A percentile compares a stretch with the other conserved stretches of the same genome.
These are phyloP conservation scores for Cudoniella acicularis DNA, from an alignment of 495 filamentous ascomycete genomes.

Conservation along the genomic window DNA sequence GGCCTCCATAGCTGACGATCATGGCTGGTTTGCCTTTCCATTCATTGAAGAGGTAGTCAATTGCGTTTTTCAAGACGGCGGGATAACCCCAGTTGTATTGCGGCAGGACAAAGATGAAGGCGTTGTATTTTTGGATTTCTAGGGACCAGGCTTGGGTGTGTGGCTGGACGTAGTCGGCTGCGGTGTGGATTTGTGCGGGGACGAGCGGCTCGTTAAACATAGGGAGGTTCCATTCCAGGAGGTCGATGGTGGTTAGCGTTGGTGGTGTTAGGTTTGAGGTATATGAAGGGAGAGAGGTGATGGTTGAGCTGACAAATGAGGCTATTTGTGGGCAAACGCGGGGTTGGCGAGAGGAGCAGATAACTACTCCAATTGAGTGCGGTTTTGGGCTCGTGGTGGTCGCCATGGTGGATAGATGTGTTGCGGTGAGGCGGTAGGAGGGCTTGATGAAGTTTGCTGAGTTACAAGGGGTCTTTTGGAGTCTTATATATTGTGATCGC, in stretches of 20 bases:
- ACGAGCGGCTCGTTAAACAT: constrained; percentile 52
- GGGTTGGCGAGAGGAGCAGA: constrained; percentile 32
- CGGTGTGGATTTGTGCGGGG: constrained; percentile 41
- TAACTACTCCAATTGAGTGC: constrained; percentile 39
- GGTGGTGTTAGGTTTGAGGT: constrained; percentile 11
- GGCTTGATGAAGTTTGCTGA: no score
- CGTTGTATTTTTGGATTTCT: constrained; percentile 42
- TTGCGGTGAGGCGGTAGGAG: no score
- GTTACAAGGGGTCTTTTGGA: no score
- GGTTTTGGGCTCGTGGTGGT: background rate
- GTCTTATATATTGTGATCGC: no score
- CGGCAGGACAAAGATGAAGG: constrained; percentile 55
- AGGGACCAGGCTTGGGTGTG: constrained; percentile 48
- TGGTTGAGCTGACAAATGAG: constrained; percentile 30
- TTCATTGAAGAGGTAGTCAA: constrained; percentile 58
- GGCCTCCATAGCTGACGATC: constrained; percentile 52
- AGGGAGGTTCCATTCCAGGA: constrained; percentile 49
- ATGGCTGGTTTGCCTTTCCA: constrained; percentile 56
- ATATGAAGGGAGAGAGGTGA: constrained; percentile 13
- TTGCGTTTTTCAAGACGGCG: constrained; percentile 57
- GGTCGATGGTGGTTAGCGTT: constrained; percentile 39
- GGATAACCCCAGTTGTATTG: constrained; percentile 54
- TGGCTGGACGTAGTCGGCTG: constrained; percentile 40
- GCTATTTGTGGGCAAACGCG: constrained; percentile 35
- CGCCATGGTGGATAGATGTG: no score